Conservation (phyloP, 225 moss, liverwort and hornwort species). For the Pleurozium schreberi region DNA sequence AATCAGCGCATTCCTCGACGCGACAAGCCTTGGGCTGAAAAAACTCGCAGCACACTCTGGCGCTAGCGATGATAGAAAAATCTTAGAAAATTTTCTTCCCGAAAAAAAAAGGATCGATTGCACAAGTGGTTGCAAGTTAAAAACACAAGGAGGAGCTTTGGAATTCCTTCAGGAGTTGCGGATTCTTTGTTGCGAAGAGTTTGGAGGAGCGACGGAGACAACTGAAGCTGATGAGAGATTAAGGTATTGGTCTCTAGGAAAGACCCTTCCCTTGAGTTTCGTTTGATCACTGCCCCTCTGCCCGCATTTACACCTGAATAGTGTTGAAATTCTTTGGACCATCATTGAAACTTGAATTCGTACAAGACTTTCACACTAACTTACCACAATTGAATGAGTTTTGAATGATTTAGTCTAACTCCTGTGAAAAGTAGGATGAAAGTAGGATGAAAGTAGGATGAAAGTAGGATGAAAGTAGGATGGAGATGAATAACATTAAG, state of each 20-base stretch:
- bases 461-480: neutral
- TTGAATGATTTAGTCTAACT: neutral
- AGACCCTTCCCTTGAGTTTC: neutral
- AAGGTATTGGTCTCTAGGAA: no score
- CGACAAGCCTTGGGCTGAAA: neutral
- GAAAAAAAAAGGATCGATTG: no score
- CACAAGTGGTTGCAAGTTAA: neutral
- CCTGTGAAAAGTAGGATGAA: neutral
- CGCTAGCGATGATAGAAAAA: neutral
- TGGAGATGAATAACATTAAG: neutral
- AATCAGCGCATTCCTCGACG: neutral
- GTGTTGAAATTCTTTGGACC: neutral
- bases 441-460: neutral
- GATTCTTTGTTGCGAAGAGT: neutral
- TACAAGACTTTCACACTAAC: neutral
- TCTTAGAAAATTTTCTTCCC: neutral
- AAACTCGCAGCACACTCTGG: neutral
- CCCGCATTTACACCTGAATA: neutral
- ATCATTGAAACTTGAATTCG: neutral
- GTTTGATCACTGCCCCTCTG: neutral
- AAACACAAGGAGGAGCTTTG: neutral
- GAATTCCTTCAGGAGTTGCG: neutral
- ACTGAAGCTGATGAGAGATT: neutral
- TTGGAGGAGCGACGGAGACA: neutral
- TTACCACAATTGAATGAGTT: neutral